Evolutionary conservation across 2,329 filamentous ascomycete species (phyloP).

Genomic region (Fusarium nodosum): DNA sequence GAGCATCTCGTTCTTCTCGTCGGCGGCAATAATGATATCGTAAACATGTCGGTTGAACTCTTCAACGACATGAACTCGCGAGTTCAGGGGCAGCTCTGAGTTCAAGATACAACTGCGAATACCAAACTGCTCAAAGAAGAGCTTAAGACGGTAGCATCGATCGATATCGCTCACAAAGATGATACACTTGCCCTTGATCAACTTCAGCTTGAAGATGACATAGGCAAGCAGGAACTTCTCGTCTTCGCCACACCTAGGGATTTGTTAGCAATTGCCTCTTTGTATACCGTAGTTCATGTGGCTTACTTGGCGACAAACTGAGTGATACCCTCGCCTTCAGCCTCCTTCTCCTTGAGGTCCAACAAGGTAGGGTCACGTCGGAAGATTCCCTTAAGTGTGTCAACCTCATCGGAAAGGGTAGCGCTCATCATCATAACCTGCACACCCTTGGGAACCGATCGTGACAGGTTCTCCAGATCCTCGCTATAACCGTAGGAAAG

Average conservation of each 20-base stretch:
- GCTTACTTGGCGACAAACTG: conserved; percentile 87
- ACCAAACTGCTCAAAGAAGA: conserved; percentile 97
- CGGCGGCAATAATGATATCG: conserved; percentile 96
- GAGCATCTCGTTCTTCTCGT: conserved; percentile 89
- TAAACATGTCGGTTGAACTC: conserved; percentile 98
- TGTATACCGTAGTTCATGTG: background rate
- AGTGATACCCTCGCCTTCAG: conserved; percentile 80
- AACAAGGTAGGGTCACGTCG: conserved; percentile 84
- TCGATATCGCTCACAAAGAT: conserved; percentile 86
- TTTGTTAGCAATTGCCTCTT: conserved; percentile 26
- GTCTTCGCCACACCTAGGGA: conserved; percentile 83
- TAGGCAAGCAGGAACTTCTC: conserved; percentile 96
- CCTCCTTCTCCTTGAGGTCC: conserved; percentile 85
- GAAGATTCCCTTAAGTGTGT: conserved; percentile 87
- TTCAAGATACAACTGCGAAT: conserved; percentile 95
- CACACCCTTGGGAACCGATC: conserved; percentile 83
- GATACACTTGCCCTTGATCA: conserved; percentile 90
- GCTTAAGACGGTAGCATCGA: conserved; percentile 88
- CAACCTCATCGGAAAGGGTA: conserved; percentile 88
- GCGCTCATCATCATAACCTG: conserved; percentile 96
- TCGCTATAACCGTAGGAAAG: conserved; percentile 95
- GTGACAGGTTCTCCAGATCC: conserved; percentile 84
- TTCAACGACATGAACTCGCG: conserved; percentile 91
- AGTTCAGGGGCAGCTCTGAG: conserved; percentile 93
- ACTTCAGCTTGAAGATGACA: conserved; percentile 93